Conservation (phyloP, 2,329 filamentous ascomycete species). For the Aureobasidium sp. region DNA sequence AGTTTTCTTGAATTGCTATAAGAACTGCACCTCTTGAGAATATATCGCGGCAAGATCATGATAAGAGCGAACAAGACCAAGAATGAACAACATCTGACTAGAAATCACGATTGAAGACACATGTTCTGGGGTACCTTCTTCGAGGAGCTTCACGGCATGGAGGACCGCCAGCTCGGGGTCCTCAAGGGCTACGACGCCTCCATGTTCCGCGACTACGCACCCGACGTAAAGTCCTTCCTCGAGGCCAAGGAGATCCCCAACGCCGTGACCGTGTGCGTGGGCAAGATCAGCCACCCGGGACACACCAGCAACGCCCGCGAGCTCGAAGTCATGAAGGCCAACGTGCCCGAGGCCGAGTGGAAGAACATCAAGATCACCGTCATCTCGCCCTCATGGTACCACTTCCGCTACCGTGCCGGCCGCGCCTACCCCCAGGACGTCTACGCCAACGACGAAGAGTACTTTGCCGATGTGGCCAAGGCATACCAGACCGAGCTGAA, state of each 20-base stretch:
- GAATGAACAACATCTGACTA: neutral
- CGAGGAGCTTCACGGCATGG: constrained; percentile 48
- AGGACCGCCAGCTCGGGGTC: constrained; percentile 44
- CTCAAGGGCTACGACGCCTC: constrained; percentile 45
- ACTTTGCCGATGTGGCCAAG: constrained; percentile 35
- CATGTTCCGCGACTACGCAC: constrained; percentile 52
- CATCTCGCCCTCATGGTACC: constrained; percentile 61
- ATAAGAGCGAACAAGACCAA: neutral
- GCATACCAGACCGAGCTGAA: constrained; percentile 36
- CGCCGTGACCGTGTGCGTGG: constrained; percentile 47
- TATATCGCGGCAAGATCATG: neutral
- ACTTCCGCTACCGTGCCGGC: constrained; percentile 52
- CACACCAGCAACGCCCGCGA: constrained; percentile 47
- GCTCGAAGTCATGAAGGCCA: constrained; percentile 49
- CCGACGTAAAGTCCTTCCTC: constrained; percentile 53
- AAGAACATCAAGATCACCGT: constrained; percentile 62
- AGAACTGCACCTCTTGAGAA: neutral
- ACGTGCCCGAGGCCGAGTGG: constrained; percentile 51
- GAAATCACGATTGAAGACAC: constrained; percentile 17
- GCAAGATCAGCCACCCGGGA: constrained; percentile 48
- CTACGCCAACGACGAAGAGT: constrained; percentile 37
- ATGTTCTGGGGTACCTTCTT: constrained; percentile 54
- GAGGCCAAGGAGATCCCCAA: constrained; percentile 48
- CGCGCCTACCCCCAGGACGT: constrained; percentile 34
- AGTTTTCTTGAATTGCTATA: too few relatives aligned